These are phyloP conservation scores for Paecilomyces dactylethromorphus DNA, from an alignment of 2,329 filamentous ascomycete species.

Conservation along the genomic window DNA sequence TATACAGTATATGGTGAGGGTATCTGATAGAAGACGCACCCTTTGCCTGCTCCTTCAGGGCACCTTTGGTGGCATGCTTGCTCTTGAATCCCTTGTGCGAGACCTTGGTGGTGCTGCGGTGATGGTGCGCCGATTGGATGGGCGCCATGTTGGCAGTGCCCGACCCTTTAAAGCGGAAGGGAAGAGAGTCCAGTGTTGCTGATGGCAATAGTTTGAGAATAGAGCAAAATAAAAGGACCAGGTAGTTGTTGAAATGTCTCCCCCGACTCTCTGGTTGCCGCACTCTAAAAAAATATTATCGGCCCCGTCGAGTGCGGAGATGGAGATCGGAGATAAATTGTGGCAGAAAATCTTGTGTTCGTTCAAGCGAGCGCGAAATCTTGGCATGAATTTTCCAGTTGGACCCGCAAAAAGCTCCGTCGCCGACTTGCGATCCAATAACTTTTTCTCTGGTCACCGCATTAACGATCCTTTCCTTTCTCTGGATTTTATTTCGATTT, in stretches of 20 bases:
- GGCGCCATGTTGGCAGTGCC: constrained; percentile 64
- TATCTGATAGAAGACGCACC: constrained; percentile 44
- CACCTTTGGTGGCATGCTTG: constrained; percentile 79
- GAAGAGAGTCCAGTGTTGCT: constrained; percentile 50
- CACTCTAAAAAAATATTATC: neutral
- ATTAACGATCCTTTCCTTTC: neutral
- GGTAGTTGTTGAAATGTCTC: neutral
- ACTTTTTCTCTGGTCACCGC: constrained; percentile 8
- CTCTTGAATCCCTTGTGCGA: constrained; percentile 89
- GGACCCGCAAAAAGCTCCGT: constrained; percentile 9
- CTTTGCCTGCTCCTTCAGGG: constrained; percentile 78
- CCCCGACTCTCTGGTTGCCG: neutral
- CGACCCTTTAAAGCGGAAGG: constrained; percentile 77
- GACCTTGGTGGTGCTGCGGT: constrained; percentile 86
- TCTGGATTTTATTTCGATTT: neutral
- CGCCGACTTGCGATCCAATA: neutral
- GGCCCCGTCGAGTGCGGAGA: constrained; percentile 6
- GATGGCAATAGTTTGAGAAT: neutral
- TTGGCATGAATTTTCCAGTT: constrained; percentile 31
- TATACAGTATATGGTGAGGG: neutral
- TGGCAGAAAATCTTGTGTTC: constrained; percentile 17
- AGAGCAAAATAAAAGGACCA: neutral
- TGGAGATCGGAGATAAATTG: constrained; percentile 5
- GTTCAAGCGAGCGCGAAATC: constrained; percentile 29
- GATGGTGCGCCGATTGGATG: constrained; percentile 61